Base-by-base conservation (phyloP, 345 rosid species). In the Erucastrum elatum region DNA sequence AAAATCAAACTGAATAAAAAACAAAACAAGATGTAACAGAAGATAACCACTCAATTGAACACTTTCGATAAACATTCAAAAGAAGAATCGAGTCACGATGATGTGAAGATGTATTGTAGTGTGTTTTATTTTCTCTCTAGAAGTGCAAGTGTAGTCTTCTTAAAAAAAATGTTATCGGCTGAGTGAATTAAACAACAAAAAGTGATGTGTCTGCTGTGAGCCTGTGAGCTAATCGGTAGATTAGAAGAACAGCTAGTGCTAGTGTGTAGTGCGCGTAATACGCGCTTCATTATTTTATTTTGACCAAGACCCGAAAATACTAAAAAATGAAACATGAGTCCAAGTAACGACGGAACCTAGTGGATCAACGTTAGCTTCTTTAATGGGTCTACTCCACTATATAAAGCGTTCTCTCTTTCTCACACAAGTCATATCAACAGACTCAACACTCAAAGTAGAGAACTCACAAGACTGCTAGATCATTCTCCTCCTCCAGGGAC, bases 261-360 rank as follows among this genome's bases (percentile, higher is more conserved):
- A 66, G 46, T 72, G 77, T 72, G 69, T 4, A 66, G 16, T 79
- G 64, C 77, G 82, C 77, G 77, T 66, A 59, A 2, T 56, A 78
- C 77, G 77, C 77, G 82, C 68, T 66, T 72, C 63, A 6, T 58
- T 31, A 4, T 59, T 26, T 4, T 59, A 58, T 6, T 9, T 63
- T n/a, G 10, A 30, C 5, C 16, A 9, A 46, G 64, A 31, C 5
- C 4, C 30, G 25, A 64, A 33, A 66, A 41, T 26, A 44, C 2
- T 72, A 78, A 78, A 72, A 33, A 9, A 66, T 66, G 77, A 59
- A 72, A 78, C 77, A 66, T 69, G 64, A 59, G 81, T 77, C 29
- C 61, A 60, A 53, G 59, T 70, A 49, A 66, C 30, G 58, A 63
- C 75, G 25, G 21, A 15, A 8, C 10, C 7, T 3, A 44, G 29